Evolutionary conservation across 176 grass and related monocot species (phyloP).

Genomic region (Carex scoparia): DNA sequence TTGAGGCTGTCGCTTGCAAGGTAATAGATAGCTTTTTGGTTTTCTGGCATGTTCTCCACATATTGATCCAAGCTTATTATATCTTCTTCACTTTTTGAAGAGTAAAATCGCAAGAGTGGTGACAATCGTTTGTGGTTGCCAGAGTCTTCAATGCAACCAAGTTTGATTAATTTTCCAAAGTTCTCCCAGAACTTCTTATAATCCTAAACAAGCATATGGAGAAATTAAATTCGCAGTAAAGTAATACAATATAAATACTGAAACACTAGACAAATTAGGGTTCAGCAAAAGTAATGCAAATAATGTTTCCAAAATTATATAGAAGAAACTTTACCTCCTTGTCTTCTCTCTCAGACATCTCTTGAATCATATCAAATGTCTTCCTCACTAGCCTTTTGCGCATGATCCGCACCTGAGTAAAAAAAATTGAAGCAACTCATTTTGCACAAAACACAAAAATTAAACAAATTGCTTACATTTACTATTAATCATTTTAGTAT

Average conservation of each 20-base stretch:
- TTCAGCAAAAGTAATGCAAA: neutral
- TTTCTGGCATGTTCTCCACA: conserved; percentile 76
- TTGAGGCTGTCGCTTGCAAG: conserved; percentile 79
- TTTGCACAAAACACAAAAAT: neutral
- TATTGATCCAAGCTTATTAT: conserved; percentile 82
- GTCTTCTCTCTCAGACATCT: conserved; percentile 59
- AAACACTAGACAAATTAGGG: neutral
- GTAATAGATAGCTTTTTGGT: conserved; percentile 85
- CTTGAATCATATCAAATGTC: conserved; percentile 98
- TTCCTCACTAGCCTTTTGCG: conserved; percentile 92
- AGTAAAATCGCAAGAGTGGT: conserved; percentile 59
- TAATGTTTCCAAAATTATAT: neutral
- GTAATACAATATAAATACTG: neutral
- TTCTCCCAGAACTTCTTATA: conserved; percentile 97
- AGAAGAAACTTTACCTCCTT: conserved; percentile 44
- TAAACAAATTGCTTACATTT: neutral
- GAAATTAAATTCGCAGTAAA: conserved; percentile 2
- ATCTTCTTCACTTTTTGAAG: conserved; percentile 66
- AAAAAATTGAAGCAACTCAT: neutral
- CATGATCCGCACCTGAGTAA: conserved; percentile 80
- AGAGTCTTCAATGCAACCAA: conserved; percentile 88
- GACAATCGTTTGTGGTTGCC: conserved; percentile 79
- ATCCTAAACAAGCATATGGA: conserved; percentile 34
- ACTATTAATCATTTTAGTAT: neutral
- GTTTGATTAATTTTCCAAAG: conserved; percentile 84